phyloP scores from a whole-genome alignment of 345 rosid species.

The Eucalyptus leucophloia region DNA sequence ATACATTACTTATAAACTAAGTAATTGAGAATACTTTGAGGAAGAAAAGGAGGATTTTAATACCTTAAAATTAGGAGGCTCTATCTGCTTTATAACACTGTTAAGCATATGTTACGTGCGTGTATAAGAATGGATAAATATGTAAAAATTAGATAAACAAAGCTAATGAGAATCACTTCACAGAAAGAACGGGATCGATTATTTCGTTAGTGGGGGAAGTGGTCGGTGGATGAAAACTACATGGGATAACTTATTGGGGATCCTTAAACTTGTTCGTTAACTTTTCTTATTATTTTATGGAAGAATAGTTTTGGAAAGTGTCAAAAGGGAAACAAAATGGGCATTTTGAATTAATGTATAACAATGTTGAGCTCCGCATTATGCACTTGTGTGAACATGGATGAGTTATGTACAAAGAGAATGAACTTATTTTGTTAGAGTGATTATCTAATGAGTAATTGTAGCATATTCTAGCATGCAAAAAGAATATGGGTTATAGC shows the following conservation, averaged over 20 bases:
- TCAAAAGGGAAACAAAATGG: not conserved
- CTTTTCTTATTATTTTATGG: not conserved
- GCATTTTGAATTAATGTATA: not conserved
- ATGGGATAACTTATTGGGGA: not conserved
- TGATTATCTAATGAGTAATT: not conserved
- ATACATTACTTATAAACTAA: not conserved
- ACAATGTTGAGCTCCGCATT: not conserved
- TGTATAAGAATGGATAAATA: not conserved
- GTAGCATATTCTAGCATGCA: not conserved
- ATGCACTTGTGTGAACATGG: not conserved
- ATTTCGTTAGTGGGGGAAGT: not conserved
- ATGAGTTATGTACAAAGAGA: not conserved
- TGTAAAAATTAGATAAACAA: not conserved
- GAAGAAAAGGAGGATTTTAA: not conserved
- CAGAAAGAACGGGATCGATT: not conserved
- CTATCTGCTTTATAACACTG: not conserved
- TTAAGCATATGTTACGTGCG: not conserved
- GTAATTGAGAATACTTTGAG: not conserved
- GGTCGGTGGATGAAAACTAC: not conserved
- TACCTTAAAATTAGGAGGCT: not conserved
- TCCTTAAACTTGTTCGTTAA: not conserved
- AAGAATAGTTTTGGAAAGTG: not conserved
- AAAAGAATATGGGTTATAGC: not conserved
- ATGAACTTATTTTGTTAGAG: not conserved
- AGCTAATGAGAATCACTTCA: not conserved